These are phyloP conservation scores for Aspergillus sp. DNA, from an alignment of 2,329 filamentous ascomycete species.

Conservation along the genomic window DNA sequence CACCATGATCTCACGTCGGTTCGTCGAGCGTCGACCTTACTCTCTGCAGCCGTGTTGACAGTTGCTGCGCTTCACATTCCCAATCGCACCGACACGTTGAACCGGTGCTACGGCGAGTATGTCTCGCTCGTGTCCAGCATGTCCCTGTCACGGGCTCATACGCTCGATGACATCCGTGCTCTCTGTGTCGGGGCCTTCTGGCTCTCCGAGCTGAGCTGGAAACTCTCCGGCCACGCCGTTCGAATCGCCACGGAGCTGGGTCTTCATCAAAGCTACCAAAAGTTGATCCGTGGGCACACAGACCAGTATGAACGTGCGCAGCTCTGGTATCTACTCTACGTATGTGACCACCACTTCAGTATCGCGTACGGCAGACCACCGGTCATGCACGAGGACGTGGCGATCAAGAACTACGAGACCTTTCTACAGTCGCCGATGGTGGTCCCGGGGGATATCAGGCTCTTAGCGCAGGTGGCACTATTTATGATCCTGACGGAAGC, in stretches of 20 bases:
- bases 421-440: slow-evolving; percentile 47
- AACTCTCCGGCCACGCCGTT: slow-evolving; percentile 51
- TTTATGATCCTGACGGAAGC: slow-evolving; percentile 51
- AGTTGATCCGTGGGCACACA: slow-evolving; percentile 40
- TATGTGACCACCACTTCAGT: slow-evolving; percentile 59
- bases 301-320: slow-evolving; percentile 49
- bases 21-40: slow-evolving; percentile 47
- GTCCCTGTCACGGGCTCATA: slow-evolving; percentile 51
- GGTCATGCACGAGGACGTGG: slow-evolving; percentile 50
- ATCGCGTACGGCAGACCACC: slow-evolving; percentile 54
- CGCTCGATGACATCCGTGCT: slow-evolving; percentile 50
- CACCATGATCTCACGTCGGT: slow-evolving; percentile 45
- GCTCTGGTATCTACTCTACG: slow-evolving; percentile 56
- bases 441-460: slow-evolving; percentile 48
- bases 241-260: slow-evolving; percentile 52
- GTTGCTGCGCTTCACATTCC: slow-evolving; percentile 53
- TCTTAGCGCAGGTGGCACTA: slow-evolving; percentile 51
- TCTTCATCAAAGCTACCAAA: slow-evolving; percentile 47
- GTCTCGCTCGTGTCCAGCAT: slow-evolving; percentile 48
- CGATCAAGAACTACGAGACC: slow-evolving; percentile 50
- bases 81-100: slow-evolving; percentile 45
- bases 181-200: slow-evolving; percentile 56
- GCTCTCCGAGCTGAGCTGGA: slow-evolving; percentile 56
- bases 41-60: slow-evolving; percentile 50
- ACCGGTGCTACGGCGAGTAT: slow-evolving; percentile 50